Evolutionary conservation across 192 early-diverging fungal species (phyloP), one percentile per base, ranked within the genome.

Genomic region (Powellomyces hirtus): DNA sequence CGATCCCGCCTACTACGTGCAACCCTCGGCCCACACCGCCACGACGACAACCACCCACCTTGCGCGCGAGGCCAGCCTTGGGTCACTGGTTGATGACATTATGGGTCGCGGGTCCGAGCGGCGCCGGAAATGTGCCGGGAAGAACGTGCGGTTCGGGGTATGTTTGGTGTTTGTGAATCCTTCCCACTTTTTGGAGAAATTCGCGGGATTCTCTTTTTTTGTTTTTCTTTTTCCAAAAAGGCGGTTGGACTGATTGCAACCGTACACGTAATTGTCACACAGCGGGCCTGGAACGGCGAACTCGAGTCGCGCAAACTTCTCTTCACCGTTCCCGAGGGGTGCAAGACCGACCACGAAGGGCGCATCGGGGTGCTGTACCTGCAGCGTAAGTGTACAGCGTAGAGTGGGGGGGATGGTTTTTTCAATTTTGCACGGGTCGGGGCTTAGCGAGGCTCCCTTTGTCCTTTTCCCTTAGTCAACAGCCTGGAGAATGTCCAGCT

Each of bases 261-360:
- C n/a, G n/a, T n/a, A n/a, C n/a, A n/a, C n/a, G n/a, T n/a, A n/a
- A n/a, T n/a, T n/a, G n/a, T n/a, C n/a, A n/a, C n/a, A n/a, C n/a
- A 68, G 67, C 36, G 67, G 16, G 67, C 67, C 18, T 68, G 67
- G 67, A 68, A 68, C 18, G 67, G 67, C 16, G 67, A 68, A 26
- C 45, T 68, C 7, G 67, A 68, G 60, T 34, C 53, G 4, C 35
- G 45, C 14, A 35, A 35, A 10, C 22, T 68, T 4, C 0, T 67
- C 4, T 64, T 35, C 44, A 14, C 38, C 18, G 27, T 20, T n/a
- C 44, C 62, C 26, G 46, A 64, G 1, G 24, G 16, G 26, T 24
- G 0, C 62, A 34, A n/a, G 38, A 30, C 24, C 6, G 44, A 3
- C 10, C 26, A 31, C 29, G 53, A 66, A 11, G 53, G 33, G 31